Percentiles rank a stretch among this genome's conserved stretches.
These are phyloP conservation scores for Triticum timopheevii DNA, from an alignment of 176 grass and related monocot species.

Conservation along the genomic window DNA sequence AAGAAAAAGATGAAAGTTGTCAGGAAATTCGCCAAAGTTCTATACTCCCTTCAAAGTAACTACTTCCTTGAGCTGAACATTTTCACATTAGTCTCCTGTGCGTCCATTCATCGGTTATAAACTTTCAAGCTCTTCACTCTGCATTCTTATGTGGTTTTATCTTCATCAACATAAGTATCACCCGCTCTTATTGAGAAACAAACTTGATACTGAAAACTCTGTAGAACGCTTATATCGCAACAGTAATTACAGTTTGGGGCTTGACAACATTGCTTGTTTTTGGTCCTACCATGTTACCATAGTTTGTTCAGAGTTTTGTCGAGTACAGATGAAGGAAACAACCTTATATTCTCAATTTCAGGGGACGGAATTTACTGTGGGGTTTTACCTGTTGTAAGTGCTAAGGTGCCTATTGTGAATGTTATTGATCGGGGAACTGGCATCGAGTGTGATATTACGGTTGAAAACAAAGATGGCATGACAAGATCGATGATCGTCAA, in stretches of 20 bases:
- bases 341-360: conserved; percentile 21
- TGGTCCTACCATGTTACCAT: not conserved
- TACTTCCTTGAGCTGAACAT: conserved; percentile 8
- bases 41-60: conserved; percentile 84
- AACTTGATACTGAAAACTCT: not conserved
- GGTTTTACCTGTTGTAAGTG: conserved; percentile 64
- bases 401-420: conserved; percentile 87
- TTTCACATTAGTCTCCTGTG: conserved; percentile 2
- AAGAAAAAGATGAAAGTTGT: conserved; percentile 58
- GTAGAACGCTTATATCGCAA: not conserved
- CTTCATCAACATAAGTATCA: not conserved
- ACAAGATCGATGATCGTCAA: conserved; percentile 69
- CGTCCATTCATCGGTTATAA: not conserved
- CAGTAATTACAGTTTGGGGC: not conserved
- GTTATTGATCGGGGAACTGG: conserved; percentile 62
- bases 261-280: not conserved
- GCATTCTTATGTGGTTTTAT: too few species aligned
- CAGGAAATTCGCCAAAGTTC: conserved; percentile 58
- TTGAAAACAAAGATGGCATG: conserved; percentile 97
- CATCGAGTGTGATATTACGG: conserved; percentile 76
- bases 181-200: not conserved
- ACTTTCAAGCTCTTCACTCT: too few species aligned
- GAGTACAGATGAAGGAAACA: not conserved
- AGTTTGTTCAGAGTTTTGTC: not conserved
- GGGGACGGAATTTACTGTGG: conserved; percentile 55